A percentile compares a stretch with the other conserved stretches of the same genome.
Conservation (phyloP, 768 basidiomycete genomes). For the Mrakia gelida region DNA sequence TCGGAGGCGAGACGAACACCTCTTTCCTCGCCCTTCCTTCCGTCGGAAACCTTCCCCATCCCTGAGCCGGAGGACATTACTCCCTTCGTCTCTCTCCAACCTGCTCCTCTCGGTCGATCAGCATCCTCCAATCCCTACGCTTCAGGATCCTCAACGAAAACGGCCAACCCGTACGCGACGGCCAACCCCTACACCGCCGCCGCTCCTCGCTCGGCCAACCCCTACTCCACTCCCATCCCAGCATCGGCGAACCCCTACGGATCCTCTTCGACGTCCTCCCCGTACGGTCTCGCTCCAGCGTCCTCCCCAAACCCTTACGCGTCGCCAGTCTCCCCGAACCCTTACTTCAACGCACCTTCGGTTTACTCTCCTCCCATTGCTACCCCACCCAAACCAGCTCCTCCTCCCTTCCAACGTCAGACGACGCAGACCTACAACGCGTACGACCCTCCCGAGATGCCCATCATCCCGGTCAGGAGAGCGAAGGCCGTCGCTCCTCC, state of each 20-base stretch:
- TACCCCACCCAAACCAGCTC: background rate
- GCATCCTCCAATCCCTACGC: conserved; percentile 21
- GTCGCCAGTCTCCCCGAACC: background rate
- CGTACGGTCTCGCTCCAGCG: conserved; percentile 1
- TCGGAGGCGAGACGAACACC: background rate
- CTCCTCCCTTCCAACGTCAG: background rate
- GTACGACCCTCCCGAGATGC: conserved; percentile 22
- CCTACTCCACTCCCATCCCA: conserved; percentile 7
- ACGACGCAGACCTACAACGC: conserved; percentile 22
- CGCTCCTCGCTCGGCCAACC: conserved; percentile 1
- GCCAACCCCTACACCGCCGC: conserved; percentile 20
- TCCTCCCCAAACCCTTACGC: conserved; percentile 19
- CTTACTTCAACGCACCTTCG: background rate
- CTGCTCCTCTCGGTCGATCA: background rate
- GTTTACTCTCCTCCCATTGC: background rate
- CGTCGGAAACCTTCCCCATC: background rate
- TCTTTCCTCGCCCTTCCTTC: background rate
- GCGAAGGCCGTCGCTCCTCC: conserved; percentile 8
- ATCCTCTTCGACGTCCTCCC: background rate
- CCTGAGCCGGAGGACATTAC: background rate
- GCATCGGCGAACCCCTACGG: background rate
- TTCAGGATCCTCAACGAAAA: background rate
- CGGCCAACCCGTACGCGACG: conserved; percentile 24
- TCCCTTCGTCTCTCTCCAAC: background rate
- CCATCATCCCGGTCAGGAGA: conserved; percentile 17